Evolutionary conservation across 2,329 filamentous ascomycete species (phyloP), one percentile per base, ranked within the genome.

Genomic region (Chaetomium sp.): DNA sequence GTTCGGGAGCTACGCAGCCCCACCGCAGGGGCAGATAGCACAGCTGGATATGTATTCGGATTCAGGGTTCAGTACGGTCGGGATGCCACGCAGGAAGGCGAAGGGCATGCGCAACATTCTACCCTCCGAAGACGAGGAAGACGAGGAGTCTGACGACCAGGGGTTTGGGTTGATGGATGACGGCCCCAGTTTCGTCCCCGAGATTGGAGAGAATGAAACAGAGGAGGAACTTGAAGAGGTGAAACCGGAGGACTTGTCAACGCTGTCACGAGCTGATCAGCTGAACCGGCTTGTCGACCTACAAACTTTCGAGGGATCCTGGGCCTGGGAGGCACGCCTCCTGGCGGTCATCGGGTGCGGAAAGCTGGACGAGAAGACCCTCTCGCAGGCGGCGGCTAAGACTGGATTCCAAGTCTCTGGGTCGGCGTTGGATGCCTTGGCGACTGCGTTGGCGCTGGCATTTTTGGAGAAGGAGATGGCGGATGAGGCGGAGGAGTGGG

Each of bases 401-500:
- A 12, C 12, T 4, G 12, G 14, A 12, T 11, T 45, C 19, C 36
- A 38, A 19, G 43, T 34, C 10, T 3, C 10, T 8, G 36, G 36
- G 36, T 8, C 38, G 6, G 37, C 35, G 41, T 19, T 35, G n/a
- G 47, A 61, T 49, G 33, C 62, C 9, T 58, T 65, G 45, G 63
- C 68, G 2, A 75, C 72, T 6, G 62, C 66, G 2, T 52, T 79
- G 34, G 78, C 76, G 1, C 54, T 85, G 6, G 71, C 67, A 1
- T 80, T 71, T 56, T 66, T 88, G 58, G 74, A 80, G 63, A 66
- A 51, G 42, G 75, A 71, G 53, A 62, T 81, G 56, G 61, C 38
- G 0, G 68, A 59, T 0, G 72, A 80, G 50, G 70, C 72, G 65
- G 84, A 82, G 2, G 74, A 75, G 6, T 88, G 84, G 84, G 83